Evolutionary conservation across 176 grass and related monocot genomes (phyloP).

Genomic region (Miscanthus lutarioriparius): DNA sequence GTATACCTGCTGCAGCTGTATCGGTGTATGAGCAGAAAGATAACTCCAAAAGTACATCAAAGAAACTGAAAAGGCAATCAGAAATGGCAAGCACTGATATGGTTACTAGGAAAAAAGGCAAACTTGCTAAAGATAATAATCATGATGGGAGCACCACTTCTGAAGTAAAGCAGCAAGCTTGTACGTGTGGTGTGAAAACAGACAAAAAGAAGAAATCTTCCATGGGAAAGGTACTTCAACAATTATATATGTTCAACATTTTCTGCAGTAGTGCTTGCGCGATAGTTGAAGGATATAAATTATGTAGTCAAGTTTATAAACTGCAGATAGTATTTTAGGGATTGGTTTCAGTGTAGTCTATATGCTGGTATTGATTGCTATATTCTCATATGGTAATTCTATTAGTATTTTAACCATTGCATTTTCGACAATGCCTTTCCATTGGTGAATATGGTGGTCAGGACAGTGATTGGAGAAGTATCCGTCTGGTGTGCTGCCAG

Average conservation of each 20-base stretch:
- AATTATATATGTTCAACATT: slow-evolving; percentile 9
- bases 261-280: not conserved
- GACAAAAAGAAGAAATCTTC: slow-evolving; percentile 82
- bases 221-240: slow-evolving; percentile 58
- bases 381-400: not conserved
- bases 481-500: not conserved
- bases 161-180: slow-evolving; percentile 73
- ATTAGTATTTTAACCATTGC: not conserved
- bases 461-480: not conserved
- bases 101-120: slow-evolving; percentile 68
- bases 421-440: not conserved
- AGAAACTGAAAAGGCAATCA: slow-evolving; percentile 70
- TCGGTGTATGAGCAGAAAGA: slow-evolving; percentile 52
- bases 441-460: not conserved
- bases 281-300: not conserved
- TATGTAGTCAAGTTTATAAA: not conserved
- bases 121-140: slow-evolving; percentile 51
- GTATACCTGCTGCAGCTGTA: slow-evolving; percentile 44
- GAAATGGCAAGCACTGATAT: slow-evolving; percentile 51
- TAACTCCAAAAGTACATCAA: slow-evolving; percentile 56
- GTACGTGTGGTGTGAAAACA: slow-evolving; percentile 52
- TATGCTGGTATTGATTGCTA: not conserved
- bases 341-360: not conserved
- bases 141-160: slow-evolving; percentile 59
- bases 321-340: not conserved